These are phyloP conservation scores for Pichia manshurica DNA, from an alignment of 805 yeast genomes.

Conservation along the genomic window DNA sequence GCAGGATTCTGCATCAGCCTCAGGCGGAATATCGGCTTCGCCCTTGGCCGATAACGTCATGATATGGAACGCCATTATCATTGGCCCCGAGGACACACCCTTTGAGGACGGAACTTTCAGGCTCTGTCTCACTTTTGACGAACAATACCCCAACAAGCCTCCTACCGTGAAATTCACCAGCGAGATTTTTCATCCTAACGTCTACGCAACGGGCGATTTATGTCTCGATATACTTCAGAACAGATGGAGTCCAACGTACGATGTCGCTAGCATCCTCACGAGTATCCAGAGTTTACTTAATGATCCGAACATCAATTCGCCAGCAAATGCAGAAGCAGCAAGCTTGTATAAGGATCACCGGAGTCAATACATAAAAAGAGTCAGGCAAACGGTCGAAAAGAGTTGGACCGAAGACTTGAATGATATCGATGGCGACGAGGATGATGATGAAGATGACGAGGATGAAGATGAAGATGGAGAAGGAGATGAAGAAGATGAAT, in stretches of 20 bases:
- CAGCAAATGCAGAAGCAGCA: conserved; percentile 98
- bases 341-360: conserved; percentile 92
- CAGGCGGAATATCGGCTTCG: conserved; percentile 96
- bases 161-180: conserved; percentile 87
- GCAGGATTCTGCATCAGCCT: conserved; percentile 67
- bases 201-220: conserved; percentile 90
- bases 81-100: conserved; percentile 96
- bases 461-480: conserved; percentile 24
- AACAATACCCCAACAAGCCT: conserved; percentile 96
- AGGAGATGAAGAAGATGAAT: conserved; percentile 19
- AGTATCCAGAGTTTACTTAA: conserved; percentile 87
- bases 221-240: conserved; percentile 94
- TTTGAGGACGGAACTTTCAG: conserved; percentile 97
- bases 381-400: conserved; percentile 88
- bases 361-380: conserved; percentile 85
- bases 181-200: conserved; percentile 98
- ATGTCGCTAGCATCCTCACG: conserved; percentile 90
- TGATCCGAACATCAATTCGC: conserved; percentile 94
- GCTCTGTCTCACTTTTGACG: conserved; percentile 81
- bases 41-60: conserved; percentile 96
- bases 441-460: conserved; percentile 31
- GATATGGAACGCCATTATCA: conserved; percentile 97
- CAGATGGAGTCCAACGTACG: conserved; percentile 98
- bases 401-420: conserved; percentile 84
- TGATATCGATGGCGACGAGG: conserved; percentile 48